A percentile compares a stretch with the other conserved stretches of the same genome.
phyloP scores from a whole-genome alignment of 2,329 filamentous ascomycete genomes.

The Hymenoscyphus fraxineus region DNA sequence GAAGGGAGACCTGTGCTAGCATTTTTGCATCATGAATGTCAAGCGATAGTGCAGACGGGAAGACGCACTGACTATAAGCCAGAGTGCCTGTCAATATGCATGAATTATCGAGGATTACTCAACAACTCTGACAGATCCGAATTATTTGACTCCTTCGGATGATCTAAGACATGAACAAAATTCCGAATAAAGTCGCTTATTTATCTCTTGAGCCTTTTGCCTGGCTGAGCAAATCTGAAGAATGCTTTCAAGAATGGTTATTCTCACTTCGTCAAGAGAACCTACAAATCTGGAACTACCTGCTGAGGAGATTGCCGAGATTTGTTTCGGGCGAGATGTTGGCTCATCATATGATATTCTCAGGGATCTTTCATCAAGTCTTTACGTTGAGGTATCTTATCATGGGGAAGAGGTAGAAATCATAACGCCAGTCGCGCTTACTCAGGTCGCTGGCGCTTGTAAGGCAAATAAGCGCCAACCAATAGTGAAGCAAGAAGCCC shows the following conservation, averaged over 20 bases:
- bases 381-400: no score
- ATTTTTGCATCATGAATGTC: constrained; percentile 10
- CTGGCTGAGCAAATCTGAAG: constrained; percentile 4
- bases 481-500: no score
- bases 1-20: constrained; percentile 3
- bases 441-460: no score
- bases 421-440: no score
- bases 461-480: no score
- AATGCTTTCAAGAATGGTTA: constrained; percentile 4
- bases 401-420: no score
- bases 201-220: background rate
- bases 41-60: no score
- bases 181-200: background rate
- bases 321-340: background rate
- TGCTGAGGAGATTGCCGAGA: background rate
- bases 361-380: no score
- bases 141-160: constrained; percentile 7
- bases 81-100: no score
- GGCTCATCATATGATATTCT: no score
- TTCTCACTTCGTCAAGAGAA: constrained; percentile 17
- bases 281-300: background rate
- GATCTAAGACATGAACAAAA: constrained; percentile 12
- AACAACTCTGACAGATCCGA: constrained; percentile 14
- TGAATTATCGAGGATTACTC: constrained; percentile 18
- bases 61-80: no score